Conservation (phyloP, 2,329 filamentous ascomycete genomes). For the Fusarium secorum region DNA sequence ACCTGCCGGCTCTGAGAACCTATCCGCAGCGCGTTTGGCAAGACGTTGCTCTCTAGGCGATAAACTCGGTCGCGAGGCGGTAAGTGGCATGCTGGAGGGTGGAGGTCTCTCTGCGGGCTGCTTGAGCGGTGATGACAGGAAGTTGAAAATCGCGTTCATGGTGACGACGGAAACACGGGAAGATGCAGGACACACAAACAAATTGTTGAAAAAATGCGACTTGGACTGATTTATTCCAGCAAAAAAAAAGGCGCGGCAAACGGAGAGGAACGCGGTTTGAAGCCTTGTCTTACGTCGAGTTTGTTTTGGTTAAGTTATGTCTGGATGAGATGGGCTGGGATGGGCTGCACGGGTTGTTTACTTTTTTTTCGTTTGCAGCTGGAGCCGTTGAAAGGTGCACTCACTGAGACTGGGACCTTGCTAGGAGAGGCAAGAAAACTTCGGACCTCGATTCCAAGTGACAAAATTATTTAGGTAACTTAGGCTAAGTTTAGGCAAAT, state of each 20-base stretch:
- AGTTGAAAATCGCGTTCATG: conserved; percentile 18
- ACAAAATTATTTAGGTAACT: rapidly evolving
- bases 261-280: background rate
- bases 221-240: background rate
- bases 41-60: conserved; percentile 30
- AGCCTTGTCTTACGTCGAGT: conserved; percentile 4
- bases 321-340: background rate
- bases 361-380: background rate
- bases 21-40: conserved; percentile 15
- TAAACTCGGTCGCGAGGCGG: conserved; percentile 7
- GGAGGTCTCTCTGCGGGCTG: conserved; percentile 4
- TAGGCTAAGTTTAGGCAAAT: background rate
- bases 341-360: conserved; percentile 4
- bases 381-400: background rate
- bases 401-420: background rate
- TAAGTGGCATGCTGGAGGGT: conserved; percentile 22
- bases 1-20: conserved; percentile 13
- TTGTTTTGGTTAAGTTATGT: background rate
- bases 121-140: conserved; percentile 40
- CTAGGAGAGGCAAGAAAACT: background rate
- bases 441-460: rapidly evolving
- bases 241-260: background rate
- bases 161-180: background rate
- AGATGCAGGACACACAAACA: background rate
- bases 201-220: background rate